Evolutionary conservation across 129 eudicot genomes (phyloP).

Genomic region (Arctium lappa): DNA sequence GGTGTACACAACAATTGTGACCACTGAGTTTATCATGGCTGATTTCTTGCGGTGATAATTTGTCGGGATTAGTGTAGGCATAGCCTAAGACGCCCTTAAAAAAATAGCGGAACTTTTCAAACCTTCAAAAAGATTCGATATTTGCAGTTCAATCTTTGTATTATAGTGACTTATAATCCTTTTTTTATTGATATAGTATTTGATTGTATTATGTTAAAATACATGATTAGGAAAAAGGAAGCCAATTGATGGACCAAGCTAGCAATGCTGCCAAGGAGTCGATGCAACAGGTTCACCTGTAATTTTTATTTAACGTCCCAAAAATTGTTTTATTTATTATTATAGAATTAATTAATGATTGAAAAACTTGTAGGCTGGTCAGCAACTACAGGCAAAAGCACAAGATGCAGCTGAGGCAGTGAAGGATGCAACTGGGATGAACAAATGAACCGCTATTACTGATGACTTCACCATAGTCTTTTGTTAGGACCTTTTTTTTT

Average conservation of each 20-base stretch:
- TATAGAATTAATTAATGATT: neutral
- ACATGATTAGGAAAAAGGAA: constrained; percentile 49
- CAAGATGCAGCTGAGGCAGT: constrained; percentile 60
- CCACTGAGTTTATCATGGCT: no score
- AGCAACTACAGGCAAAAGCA: constrained; percentile 57
- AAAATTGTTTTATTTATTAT: neutral
- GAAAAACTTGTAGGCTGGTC: constrained; percentile 46
- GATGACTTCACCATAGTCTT: neutral
- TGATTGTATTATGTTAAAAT: neutral
- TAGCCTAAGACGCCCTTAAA: neutral
- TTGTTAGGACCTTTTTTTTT: neutral
- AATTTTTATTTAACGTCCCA: neutral
- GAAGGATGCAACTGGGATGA: constrained; percentile 73
- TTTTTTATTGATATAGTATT: neutral
- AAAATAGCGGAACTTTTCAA: neutral
- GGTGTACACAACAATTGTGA: no score
- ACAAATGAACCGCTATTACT: constrained; percentile 28
- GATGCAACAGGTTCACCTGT: constrained; percentile 42
- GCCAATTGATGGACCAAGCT: constrained; percentile 70
- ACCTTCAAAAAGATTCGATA: neutral
- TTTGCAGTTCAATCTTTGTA: neutral
- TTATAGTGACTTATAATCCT: neutral
- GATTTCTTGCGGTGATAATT: no score
- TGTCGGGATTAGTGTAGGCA: no score
- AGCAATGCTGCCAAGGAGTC: constrained; percentile 60